A percentile compares a stretch with the other conserved stretches of the same genome.
Conservation (phyloP, 108 stramenopile species). For the Skeletonema grethae region DNA sequence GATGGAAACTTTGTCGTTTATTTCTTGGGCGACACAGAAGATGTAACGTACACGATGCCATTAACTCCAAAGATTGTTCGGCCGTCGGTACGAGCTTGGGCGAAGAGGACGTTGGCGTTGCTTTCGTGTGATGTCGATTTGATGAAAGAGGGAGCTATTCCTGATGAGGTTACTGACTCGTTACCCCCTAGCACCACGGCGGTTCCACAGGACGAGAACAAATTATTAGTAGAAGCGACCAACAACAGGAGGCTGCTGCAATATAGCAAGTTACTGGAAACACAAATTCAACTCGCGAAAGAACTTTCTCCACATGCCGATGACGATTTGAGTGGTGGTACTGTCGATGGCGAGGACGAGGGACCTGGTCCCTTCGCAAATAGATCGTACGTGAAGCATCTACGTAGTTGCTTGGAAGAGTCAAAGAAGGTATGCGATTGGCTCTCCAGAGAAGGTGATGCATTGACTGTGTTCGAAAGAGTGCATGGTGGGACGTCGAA, state of each 20-base stretch:
- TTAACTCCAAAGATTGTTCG: constrained; percentile 60
- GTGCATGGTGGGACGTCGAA: not conserved
- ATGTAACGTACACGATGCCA: constrained; percentile 64
- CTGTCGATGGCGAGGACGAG: constrained; percentile 18
- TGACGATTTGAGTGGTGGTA: constrained; percentile 31
- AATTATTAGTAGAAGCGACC: constrained; percentile 6
- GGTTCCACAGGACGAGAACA: constrained; percentile 43
- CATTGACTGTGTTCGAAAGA: constrained; percentile 14
- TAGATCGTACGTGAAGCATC: constrained; percentile 21
- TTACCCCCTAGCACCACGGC: constrained; percentile 66
- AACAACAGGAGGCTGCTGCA: constrained; percentile 8
- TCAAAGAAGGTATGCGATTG: constrained; percentile 36
- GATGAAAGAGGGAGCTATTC: not conserved
- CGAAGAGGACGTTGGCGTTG: constrained; percentile 60
- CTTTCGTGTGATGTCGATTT: constrained; percentile 23
- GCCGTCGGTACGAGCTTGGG: constrained; percentile 75
- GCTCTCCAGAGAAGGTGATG: constrained; percentile 22
- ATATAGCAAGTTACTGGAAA: constrained; percentile 32
- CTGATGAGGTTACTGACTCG: constrained; percentile 15
- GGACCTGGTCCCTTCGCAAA: constrained; percentile 36
- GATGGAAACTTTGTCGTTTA: constrained; percentile 38
- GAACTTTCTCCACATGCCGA: constrained; percentile 58
- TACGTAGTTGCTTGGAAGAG: constrained; percentile 35
- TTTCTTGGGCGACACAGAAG: constrained; percentile 69
- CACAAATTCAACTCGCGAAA: constrained; percentile 63